phyloP scores from a whole-genome alignment of 768 basidiomycete species.

The Calvatia gigantea region DNA sequence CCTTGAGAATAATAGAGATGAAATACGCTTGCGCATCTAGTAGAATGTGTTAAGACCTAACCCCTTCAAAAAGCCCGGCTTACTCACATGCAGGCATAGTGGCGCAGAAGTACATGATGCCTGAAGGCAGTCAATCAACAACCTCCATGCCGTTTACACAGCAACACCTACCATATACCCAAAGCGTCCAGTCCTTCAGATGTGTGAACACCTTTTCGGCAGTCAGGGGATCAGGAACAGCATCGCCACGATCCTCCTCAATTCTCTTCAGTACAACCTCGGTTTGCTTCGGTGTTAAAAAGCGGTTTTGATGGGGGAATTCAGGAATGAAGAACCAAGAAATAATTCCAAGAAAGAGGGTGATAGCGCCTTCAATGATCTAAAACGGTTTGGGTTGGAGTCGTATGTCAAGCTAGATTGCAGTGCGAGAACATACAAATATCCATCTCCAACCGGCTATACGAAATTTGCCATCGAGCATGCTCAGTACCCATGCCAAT shows the following conservation, averaged over 20 bases:
- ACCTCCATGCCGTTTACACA: background rate
- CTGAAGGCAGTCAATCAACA: constrained; percentile 16
- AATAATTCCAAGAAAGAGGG: constrained; percentile 20
- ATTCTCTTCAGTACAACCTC: constrained; percentile 25
- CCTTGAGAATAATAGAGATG: constrained; percentile 12
- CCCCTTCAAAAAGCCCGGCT: background rate
- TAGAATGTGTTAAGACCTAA: background rate
- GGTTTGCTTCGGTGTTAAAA: constrained; percentile 26
- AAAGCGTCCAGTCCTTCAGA: constrained; percentile 30
- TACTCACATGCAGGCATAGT: constrained; percentile 27
- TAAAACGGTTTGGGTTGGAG: constrained; percentile 6
- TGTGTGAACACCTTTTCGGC: constrained; percentile 23
- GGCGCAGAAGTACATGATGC: constrained; percentile 26
- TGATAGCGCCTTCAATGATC: constrained; percentile 25
- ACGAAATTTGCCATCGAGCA: constrained; percentile 19
- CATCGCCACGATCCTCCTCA: constrained; percentile 29
- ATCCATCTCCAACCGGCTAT: constrained; percentile 26
- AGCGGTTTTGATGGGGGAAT: constrained; percentile 26
- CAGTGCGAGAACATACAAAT: constrained; percentile 17
- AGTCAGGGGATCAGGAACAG: constrained; percentile 26
- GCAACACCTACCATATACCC: constrained; percentile 23
- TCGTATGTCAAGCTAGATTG: background rate
- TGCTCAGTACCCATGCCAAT: constrained; percentile 21
- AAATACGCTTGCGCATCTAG: constrained; percentile 15
- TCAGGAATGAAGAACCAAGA: constrained; percentile 21